Percentiles rank a stretch among this genome's conserved stretches.
Evolutionary conservation across 805 yeast genomes (phyloP).

Genomic region (Candida sanyiensis): DNA sequence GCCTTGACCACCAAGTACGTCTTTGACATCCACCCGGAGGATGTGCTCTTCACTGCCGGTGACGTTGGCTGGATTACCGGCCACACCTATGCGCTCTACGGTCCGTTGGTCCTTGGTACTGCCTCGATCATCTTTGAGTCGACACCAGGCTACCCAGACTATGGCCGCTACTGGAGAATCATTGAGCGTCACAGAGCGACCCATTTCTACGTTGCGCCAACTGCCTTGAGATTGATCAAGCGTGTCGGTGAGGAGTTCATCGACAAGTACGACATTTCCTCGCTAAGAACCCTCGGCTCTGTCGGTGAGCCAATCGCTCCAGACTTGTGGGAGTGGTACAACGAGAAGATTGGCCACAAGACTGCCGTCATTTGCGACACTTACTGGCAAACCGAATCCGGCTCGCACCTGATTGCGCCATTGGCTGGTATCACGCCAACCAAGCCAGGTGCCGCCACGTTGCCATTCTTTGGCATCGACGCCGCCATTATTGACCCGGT

Average conservation of each 20-base stretch:
- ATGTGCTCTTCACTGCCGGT: conserved; percentile 91
- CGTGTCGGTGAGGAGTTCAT: conserved; percentile 86
- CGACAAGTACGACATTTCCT: conserved; percentile 70
- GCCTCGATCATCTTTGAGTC: conserved; percentile 94
- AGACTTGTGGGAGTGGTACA: conserved; percentile 98
- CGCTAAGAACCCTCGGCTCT: conserved; percentile 90
- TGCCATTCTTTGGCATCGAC: conserved; percentile 93
- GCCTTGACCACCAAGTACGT: conserved; percentile 86
- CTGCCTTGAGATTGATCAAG: conserved; percentile 87
- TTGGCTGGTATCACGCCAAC: conserved; percentile 92
- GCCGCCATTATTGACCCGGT: conserved; percentile 92
- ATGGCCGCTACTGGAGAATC: conserved; percentile 94
- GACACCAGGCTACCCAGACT: conserved; percentile 95
- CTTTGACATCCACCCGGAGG: conserved; percentile 87
- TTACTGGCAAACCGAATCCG: conserved; percentile 98
- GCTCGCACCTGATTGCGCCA: conserved; percentile 92
- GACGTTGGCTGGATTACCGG: conserved; percentile 99
- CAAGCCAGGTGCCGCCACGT: conserved; percentile 95
- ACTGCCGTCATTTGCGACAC: conserved; percentile 92
- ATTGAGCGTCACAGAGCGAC: conserved; percentile 87
- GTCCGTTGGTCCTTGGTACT: conserved; percentile 84
- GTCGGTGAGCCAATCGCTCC: conserved; percentile 99
- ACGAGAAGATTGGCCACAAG: conserved; percentile 83
- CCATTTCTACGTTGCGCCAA: conserved; percentile 97
- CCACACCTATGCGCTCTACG: conserved; percentile 92